phyloP scores from a whole-genome alignment of 139 green algal genomes.

The Chlorella sp. region DNA sequence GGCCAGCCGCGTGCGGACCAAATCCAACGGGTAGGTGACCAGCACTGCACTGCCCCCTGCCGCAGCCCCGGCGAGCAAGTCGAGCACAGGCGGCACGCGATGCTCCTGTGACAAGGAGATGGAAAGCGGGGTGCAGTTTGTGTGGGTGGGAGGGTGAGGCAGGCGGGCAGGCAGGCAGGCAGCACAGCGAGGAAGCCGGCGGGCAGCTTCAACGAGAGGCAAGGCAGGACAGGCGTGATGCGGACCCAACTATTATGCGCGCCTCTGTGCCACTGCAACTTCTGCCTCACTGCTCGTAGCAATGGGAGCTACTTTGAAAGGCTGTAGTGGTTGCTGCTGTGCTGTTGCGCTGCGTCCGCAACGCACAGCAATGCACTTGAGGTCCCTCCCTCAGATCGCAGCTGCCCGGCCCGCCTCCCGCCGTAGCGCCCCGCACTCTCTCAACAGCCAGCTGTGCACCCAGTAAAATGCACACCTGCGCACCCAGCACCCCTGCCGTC shows the following conservation, averaged over 20 bases:
- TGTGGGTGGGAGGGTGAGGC: background rate
- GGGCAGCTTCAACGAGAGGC: no score
- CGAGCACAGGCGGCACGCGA: slow-evolving; percentile 58
- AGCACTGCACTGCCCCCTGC: slow-evolving; percentile 88
- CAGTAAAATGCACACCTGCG: background rate
- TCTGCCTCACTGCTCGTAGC: no score
- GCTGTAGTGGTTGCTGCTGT: background rate
- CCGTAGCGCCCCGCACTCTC: no score
- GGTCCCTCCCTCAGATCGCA: no score
- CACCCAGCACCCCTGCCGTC: slow-evolving; percentile 9
- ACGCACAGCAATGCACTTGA: background rate
- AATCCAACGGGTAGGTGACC: slow-evolving; percentile 91
- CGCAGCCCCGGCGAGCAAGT: slow-evolving; percentile 81
- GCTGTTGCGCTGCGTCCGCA: background rate
- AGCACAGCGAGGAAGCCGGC: no score
- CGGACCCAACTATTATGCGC: no score
- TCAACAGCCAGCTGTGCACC: no score
- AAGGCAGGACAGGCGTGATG: no score
- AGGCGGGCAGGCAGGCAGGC: background rate
- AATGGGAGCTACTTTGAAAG: no score
- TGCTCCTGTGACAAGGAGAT: slow-evolving; percentile 3
- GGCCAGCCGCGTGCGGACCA: slow-evolving; percentile 87
- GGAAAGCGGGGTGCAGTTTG: no score
- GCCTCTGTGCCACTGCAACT: no score
- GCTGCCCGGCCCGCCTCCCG: no score